Conservation (phyloP, 805 yeast species). For the Debaryomyces prosopidis region DNA sequence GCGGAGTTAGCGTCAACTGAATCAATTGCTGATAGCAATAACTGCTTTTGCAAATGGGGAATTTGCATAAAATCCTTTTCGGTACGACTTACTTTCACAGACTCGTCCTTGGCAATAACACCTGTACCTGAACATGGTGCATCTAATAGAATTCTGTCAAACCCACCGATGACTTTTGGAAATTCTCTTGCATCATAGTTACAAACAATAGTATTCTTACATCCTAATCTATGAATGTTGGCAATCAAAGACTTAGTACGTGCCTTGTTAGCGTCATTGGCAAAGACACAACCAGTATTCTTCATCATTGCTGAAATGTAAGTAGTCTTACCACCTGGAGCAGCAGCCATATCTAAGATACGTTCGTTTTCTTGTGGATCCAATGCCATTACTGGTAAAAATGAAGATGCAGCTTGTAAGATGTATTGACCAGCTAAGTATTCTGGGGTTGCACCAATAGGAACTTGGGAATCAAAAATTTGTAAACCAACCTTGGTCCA, state of each 20-base stretch:
- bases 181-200: slow-evolving; percentile 98
- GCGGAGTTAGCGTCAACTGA: slow-evolving; percentile 91
- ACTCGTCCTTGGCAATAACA: slow-evolving; percentile 95
- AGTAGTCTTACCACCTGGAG: slow-evolving; percentile 99
- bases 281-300: slow-evolving; percentile 95
- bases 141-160: slow-evolving; percentile 90
- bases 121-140: slow-evolving; percentile 99
- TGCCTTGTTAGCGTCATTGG: slow-evolving; percentile 95
- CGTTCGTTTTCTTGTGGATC: slow-evolving; percentile 98
- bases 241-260: slow-evolving; percentile 97
- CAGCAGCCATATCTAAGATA: slow-evolving; percentile 97
- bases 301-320: slow-evolving; percentile 95
- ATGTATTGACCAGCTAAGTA: slow-evolving; percentile 97
- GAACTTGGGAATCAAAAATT: slow-evolving; percentile 97
- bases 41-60: slow-evolving; percentile 95
- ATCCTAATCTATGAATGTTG: slow-evolving; percentile 94
- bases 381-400: slow-evolving; percentile 95
- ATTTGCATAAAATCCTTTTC: slow-evolving; percentile 96
- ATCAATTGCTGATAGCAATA: slow-evolving; percentile 91
- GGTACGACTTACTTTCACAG: slow-evolving; percentile 89
- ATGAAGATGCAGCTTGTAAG: slow-evolving; percentile 97
- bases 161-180: slow-evolving; percentile 97
- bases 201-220: slow-evolving; percentile 94
- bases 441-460: slow-evolving; percentile 99
- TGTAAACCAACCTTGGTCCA: slow-evolving; percentile 99